phyloP scores from a whole-genome alignment of 768 basidiomycete species.

The Trametes cingulata region DNA sequence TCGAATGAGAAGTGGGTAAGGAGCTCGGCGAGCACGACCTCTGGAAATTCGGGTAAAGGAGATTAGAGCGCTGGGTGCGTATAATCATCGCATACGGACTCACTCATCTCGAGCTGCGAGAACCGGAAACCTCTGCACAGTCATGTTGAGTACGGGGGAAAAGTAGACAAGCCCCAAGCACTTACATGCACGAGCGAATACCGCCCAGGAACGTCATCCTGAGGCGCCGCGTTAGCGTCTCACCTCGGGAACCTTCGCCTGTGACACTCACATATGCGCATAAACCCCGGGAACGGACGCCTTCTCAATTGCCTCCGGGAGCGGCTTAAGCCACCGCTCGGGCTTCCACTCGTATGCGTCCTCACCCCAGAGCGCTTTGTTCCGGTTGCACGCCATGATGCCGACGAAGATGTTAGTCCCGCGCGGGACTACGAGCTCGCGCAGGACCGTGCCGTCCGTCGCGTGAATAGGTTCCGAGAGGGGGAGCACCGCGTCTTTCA shows the following conservation, averaged over 20 bases:
- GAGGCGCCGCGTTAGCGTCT: constrained; percentile 1
- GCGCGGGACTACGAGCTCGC: constrained; percentile 46
- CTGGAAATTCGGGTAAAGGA: constrained; percentile 32
- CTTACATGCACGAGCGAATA: constrained; percentile 12
- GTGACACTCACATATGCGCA: constrained; percentile 22
- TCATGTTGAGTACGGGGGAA: too few species aligned
- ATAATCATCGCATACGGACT: constrained; percentile 14
- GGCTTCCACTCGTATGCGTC: constrained; percentile 61
- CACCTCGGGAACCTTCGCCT: neutral
- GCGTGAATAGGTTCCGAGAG: constrained; percentile 52
- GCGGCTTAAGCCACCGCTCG: constrained; percentile 55
- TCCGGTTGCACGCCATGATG: constrained; percentile 48
- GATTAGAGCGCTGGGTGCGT: constrained; percentile 22
- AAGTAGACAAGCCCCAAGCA: too few species aligned
- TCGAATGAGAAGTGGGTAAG: constrained; percentile 31
- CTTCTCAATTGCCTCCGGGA: constrained; percentile 20
- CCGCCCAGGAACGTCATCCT: constrained; percentile 13
- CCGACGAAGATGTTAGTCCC: constrained; percentile 47
- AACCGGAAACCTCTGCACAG: constrained; percentile 27
- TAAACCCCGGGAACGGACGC: constrained; percentile 28
- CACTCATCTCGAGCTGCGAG: constrained; percentile 30
- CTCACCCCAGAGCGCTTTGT: constrained; percentile 60
- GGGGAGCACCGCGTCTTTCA: constrained; percentile 59
- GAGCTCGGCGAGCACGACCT: constrained; percentile 32
- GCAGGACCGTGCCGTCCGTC: constrained; percentile 39